phyloP scores from a whole-genome alignment of 2,329 filamentous ascomycete genomes.

The Neodidymelliopsis sp. region DNA sequence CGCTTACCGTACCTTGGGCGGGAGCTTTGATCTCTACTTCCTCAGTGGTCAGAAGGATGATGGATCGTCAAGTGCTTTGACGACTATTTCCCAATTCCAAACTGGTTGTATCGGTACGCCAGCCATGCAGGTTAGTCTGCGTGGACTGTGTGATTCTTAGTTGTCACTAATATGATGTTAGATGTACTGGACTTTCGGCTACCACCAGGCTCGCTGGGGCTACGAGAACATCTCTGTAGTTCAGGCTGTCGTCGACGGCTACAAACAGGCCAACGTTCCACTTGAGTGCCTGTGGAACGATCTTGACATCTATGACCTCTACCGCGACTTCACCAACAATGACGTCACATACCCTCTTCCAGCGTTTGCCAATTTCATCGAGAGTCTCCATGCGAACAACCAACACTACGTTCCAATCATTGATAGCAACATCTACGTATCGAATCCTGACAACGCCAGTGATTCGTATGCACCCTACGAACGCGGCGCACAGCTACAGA shows the following conservation, averaged over 20 bases:
- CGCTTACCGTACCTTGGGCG: slow-evolving; percentile 75
- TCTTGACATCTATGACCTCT: slow-evolving; percentile 50
- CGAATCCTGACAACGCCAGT: slow-evolving; percentile 70
- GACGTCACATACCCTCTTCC: slow-evolving; percentile 57
- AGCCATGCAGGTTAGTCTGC: slow-evolving; percentile 78
- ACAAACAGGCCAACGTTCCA: slow-evolving; percentile 61
- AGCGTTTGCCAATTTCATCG: slow-evolving; percentile 58
- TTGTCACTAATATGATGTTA: neutral
- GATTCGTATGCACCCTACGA: slow-evolving; percentile 61
- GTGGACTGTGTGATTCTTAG: no score
- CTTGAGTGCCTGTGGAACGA: slow-evolving; percentile 53
- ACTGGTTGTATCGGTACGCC: slow-evolving; percentile 70
- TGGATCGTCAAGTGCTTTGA: slow-evolving; percentile 64
- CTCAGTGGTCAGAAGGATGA: slow-evolving; percentile 72
- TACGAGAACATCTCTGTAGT: slow-evolving; percentile 57
- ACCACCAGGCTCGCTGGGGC: slow-evolving; percentile 81
- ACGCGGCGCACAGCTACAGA: slow-evolving; percentile 53
- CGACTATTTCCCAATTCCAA: slow-evolving; percentile 63
- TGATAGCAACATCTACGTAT: slow-evolving; percentile 70
- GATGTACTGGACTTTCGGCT: slow-evolving; percentile 71
- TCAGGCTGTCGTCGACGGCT: slow-evolving; percentile 56
- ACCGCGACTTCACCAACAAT: slow-evolving; percentile 65
- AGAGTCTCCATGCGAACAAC: slow-evolving; percentile 58
- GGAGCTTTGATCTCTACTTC: slow-evolving; percentile 79
- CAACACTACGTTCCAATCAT: slow-evolving; percentile 66